Conservation (phyloP, 78 protist genomes). For the Ministeria vibrans region DNA sequence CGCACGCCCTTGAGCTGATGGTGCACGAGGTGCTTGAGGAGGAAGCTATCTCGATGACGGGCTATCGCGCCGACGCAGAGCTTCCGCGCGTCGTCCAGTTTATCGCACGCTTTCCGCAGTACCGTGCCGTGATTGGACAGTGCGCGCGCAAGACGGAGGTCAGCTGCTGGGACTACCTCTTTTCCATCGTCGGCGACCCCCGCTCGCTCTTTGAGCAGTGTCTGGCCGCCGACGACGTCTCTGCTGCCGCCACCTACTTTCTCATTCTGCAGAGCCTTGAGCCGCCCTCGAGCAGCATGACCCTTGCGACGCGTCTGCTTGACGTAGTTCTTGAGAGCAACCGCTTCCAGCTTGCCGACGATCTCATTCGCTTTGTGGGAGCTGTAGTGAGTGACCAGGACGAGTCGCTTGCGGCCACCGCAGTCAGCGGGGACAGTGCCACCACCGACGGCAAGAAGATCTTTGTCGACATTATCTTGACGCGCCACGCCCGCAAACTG, state of each 20-base stretch:
- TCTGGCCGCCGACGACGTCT: neutral
- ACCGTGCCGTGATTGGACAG: conserved; percentile 23
- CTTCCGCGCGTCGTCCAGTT: conserved; percentile 18
- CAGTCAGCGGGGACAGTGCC: neutral
- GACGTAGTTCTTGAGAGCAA: neutral
- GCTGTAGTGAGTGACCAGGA: neutral
- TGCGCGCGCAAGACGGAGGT: conserved; percentile 45
- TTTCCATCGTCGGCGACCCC: conserved; percentile 15
- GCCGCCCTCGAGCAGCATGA: conserved; percentile 8
- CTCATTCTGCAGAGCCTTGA: conserved; percentile 19
- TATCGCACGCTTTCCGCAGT: conserved; percentile 13
- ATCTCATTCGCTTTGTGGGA: neutral
- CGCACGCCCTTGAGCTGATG: conserved; percentile 30
- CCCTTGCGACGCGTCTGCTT: neutral
- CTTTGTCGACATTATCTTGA: neutral
- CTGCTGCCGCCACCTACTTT: conserved; percentile 19
- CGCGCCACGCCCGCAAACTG: neutral
- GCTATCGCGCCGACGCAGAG: conserved; percentile 7
- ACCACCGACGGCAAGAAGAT: neutral
- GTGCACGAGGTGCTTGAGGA: conserved; percentile 33
- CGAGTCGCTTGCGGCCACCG: neutral
- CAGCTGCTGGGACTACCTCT: conserved; percentile 22
- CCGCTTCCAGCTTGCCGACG: neutral
- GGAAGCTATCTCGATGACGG: conserved; percentile 5
- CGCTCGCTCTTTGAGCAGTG: conserved; percentile 10